Conservation (phyloP, 768 basidiomycete species). For the Termitomyces sp. region DNA sequence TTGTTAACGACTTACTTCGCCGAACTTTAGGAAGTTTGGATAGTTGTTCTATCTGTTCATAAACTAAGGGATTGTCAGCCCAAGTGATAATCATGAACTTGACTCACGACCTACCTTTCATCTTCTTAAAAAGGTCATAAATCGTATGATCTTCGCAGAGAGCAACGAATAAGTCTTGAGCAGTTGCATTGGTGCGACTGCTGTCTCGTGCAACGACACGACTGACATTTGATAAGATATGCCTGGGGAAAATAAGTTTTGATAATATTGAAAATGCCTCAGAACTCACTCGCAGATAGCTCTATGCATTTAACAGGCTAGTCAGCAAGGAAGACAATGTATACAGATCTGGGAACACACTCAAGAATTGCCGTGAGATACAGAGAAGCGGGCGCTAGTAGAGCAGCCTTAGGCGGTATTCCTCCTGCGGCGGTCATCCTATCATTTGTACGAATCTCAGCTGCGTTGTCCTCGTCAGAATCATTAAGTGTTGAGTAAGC, state of each 20-base stretch:
- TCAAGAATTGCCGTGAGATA: constrained; percentile 93
- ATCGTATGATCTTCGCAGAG: constrained; percentile 88
- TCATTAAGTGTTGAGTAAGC: constrained; percentile 86
- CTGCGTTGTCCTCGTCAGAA: constrained; percentile 67
- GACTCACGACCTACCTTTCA: constrained; percentile 64
- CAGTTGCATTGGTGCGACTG: constrained; percentile 68
- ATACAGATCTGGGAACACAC: constrained; percentile 48
- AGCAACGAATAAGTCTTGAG: constrained; percentile 82
- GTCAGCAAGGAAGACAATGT: constrained; percentile 24
- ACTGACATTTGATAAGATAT: constrained; percentile 80
- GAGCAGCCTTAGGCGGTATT: constrained; percentile 47
- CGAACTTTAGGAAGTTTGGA: constrained; percentile 55
- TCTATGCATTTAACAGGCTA: constrained; percentile 35
- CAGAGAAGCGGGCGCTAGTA: constrained; percentile 78
- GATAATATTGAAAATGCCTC: constrained; percentile 1
- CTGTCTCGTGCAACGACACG: constrained; percentile 85
- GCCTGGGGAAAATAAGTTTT: constrained; percentile 41
- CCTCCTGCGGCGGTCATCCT: constrained; percentile 53
- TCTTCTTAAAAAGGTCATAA: constrained; percentile 79
- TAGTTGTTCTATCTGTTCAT: constrained; percentile 72
- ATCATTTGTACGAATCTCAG: constrained; percentile 61
- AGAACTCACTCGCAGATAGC: constrained; percentile 81
- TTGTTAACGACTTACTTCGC: constrained; percentile 69
- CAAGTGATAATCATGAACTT: background rate
- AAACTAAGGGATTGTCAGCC: constrained; percentile 44